These are phyloP conservation scores for Fusarium marasasianum DNA, from an alignment of 2,329 filamentous ascomycete genomes.

Conservation along the genomic window DNA sequence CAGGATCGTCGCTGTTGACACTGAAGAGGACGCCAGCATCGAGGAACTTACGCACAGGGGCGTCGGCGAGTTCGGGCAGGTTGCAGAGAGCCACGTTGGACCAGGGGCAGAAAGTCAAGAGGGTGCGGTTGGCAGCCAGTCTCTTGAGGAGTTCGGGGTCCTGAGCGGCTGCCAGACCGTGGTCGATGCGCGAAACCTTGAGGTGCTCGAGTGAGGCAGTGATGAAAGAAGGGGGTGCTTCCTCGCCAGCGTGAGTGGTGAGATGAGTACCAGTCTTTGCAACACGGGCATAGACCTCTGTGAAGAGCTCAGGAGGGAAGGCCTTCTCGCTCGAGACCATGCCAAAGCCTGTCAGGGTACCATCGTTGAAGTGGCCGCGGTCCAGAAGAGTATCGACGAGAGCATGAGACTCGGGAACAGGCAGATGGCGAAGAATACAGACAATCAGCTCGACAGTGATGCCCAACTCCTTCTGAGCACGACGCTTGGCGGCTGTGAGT, in stretches of 20 bases:
- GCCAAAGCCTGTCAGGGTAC: slow-evolving; percentile 69
- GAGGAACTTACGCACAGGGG: slow-evolving; percentile 70
- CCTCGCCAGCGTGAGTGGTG: slow-evolving; percentile 82
- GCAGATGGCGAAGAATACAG: slow-evolving; percentile 77
- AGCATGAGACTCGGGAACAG: slow-evolving; percentile 64
- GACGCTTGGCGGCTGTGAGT: slow-evolving; percentile 66
- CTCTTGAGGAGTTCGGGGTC: slow-evolving; percentile 66
- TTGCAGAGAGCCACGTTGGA: slow-evolving; percentile 67
- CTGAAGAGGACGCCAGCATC: slow-evolving; percentile 73
- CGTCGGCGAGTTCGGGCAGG: slow-evolving; percentile 42
- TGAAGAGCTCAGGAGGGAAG: slow-evolving; percentile 68
- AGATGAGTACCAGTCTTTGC: slow-evolving; percentile 63
- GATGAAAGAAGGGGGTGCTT: slow-evolving; percentile 75
- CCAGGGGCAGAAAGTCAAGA: slow-evolving; percentile 78
- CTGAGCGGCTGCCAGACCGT: slow-evolving; percentile 73
- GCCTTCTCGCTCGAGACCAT: slow-evolving; percentile 72
- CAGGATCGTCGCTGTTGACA: slow-evolving; percentile 79
- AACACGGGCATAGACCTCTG: slow-evolving; percentile 63
- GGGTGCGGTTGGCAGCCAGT: slow-evolving; percentile 64
- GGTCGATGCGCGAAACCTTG: slow-evolving; percentile 74
- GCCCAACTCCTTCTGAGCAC: slow-evolving; percentile 69
- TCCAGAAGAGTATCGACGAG: slow-evolving; percentile 44
- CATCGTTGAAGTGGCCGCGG: slow-evolving; percentile 57
- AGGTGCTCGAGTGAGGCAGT: slow-evolving; percentile 69
- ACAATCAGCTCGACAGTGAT: slow-evolving; percentile 74